These are phyloP conservation scores for Rosa rugosa DNA, from an alignment of 306 rosid genomes.

Conservation along the genomic window DNA sequence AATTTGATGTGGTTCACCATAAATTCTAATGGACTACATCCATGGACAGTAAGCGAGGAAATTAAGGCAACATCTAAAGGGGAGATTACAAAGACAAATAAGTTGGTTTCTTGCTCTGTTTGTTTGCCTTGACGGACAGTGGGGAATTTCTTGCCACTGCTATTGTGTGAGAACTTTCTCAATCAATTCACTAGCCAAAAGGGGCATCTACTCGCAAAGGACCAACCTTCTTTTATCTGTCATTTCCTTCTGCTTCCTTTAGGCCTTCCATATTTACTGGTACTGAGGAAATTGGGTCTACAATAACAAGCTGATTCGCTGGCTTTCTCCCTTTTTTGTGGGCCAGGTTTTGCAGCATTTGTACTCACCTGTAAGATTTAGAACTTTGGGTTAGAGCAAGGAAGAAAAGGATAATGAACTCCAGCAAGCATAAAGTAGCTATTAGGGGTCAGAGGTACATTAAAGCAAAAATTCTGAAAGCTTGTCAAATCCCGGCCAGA, in stretches of 20 bases:
- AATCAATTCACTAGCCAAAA: neutral
- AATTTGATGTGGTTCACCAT: too few relatives aligned
- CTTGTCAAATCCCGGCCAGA: constrained; percentile 1
- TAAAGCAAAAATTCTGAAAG: neutral
- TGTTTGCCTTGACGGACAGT: neutral
- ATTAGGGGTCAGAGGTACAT: constrained; percentile 4
- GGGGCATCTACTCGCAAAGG: neutral
- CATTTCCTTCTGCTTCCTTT: neutral
- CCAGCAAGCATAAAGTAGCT: constrained; percentile 10
- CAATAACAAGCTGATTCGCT: constrained; percentile 43
- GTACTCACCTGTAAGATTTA: constrained; percentile 40
- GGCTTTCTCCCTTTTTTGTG: constrained; percentile 48
- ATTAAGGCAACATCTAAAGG: too few relatives aligned
- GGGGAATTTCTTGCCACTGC: neutral
- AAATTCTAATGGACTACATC: too few relatives aligned
- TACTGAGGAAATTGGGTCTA: constrained; percentile 34
- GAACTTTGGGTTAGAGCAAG: constrained; percentile 19
- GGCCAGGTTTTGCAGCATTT: constrained; percentile 40
- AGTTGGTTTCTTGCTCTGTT: neutral
- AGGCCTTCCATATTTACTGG: constrained; percentile 29
- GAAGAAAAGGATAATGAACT: neutral
- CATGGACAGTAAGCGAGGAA: too few relatives aligned
- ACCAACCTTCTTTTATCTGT: neutral
- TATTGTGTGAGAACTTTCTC: neutral
- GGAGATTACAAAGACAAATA: too few relatives aligned